A percentile compares a stretch with the other conserved stretches of the same genome.
These are phyloP conservation scores for Colletotrichum somersetense DNA, from an alignment of 2,329 filamentous ascomycete genomes.

Conservation along the genomic window DNA sequence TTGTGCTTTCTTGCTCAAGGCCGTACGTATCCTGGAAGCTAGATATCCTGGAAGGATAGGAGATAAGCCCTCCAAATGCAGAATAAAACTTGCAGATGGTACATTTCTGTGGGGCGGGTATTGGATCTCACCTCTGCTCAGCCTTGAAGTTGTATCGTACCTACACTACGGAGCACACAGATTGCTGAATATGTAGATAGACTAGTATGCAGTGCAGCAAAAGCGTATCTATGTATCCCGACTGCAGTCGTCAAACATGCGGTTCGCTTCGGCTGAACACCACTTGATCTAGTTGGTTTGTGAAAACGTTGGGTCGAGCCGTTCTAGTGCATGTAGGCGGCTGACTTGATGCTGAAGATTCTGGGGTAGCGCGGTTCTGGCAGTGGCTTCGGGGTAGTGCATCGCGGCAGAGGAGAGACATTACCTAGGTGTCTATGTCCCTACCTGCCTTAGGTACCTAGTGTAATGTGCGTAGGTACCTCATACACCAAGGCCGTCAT, in stretches of 20 bases:
- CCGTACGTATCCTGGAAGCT: not conserved
- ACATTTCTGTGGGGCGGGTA: constrained; percentile 2
- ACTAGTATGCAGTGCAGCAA: constrained; percentile 8
- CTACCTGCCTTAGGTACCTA: no score
- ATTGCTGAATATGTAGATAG: not conserved
- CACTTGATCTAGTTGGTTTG: not conserved
- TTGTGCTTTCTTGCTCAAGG: not conserved
- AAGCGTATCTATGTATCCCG: not conserved
- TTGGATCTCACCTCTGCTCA: not conserved
- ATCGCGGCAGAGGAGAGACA: not conserved
- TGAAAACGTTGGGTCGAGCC: not conserved
- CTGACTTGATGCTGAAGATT: not conserved
- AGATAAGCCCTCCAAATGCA: constrained; percentile 1
- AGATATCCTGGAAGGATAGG: not conserved
- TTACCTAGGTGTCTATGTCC: no score
- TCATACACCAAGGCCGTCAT: no score
- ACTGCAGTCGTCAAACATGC: constrained; percentile 15
- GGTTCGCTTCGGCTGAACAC: constrained; percentile 7
- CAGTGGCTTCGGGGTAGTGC: constrained; percentile 8
- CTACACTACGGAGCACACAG: not conserved
- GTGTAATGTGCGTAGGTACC: no score
- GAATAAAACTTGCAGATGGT: constrained; percentile 15
- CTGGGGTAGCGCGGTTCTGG: constrained; percentile 6
- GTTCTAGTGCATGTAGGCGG: not conserved
- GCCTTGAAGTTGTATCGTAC: not conserved